Conservation (phyloP, 2,329 filamentous ascomycete genomes). For the Xylaria sp. region DNA sequence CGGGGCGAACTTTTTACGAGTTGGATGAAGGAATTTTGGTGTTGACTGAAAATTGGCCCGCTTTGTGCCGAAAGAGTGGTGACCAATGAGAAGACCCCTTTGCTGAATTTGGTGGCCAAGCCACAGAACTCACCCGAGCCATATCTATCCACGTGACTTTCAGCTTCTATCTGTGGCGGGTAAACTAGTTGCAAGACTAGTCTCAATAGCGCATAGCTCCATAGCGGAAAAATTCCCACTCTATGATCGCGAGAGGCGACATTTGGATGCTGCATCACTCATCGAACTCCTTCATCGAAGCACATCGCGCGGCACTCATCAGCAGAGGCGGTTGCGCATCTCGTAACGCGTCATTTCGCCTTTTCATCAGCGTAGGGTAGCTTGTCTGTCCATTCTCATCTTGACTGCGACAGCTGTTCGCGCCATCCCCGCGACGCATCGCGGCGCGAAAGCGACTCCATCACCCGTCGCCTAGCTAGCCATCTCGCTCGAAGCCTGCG, state of each 20-base stretch:
- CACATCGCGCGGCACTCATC: slow-evolving; percentile 40
- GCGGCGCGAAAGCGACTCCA: slow-evolving; percentile 51
- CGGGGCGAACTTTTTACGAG: slow-evolving; percentile 47
- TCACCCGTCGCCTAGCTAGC: slow-evolving; percentile 43
- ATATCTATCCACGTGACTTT: slow-evolving; percentile 24
- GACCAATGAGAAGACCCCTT: slow-evolving; percentile 40
- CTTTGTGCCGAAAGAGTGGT: slow-evolving; percentile 38
- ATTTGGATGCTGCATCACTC: slow-evolving; percentile 35
- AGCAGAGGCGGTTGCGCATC: slow-evolving; percentile 38
- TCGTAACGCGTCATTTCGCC: slow-evolving; percentile 31
- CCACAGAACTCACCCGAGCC: slow-evolving; percentile 22
- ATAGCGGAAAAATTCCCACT: slow-evolving; percentile 44
- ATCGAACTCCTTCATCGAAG: slow-evolving; percentile 27
- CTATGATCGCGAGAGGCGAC: slow-evolving; percentile 38
- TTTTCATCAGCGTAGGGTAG: neutral
- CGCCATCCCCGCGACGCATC: slow-evolving; percentile 47
- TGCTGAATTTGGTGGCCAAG: slow-evolving; percentile 8
- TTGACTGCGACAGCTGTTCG: slow-evolving; percentile 41
- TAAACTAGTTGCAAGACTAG: slow-evolving; percentile 13
- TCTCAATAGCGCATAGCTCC: slow-evolving; percentile 25
- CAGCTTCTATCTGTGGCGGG: neutral
- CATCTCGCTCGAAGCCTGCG: slow-evolving; percentile 37
- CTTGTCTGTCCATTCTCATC: slow-evolving; percentile 15
- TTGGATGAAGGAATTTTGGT: slow-evolving; percentile 47
- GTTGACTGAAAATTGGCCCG: slow-evolving; percentile 44